phyloP scores from a whole-genome alignment of 2,329 filamentous ascomycete genomes.

The Macrophomina phaseolina region DNA sequence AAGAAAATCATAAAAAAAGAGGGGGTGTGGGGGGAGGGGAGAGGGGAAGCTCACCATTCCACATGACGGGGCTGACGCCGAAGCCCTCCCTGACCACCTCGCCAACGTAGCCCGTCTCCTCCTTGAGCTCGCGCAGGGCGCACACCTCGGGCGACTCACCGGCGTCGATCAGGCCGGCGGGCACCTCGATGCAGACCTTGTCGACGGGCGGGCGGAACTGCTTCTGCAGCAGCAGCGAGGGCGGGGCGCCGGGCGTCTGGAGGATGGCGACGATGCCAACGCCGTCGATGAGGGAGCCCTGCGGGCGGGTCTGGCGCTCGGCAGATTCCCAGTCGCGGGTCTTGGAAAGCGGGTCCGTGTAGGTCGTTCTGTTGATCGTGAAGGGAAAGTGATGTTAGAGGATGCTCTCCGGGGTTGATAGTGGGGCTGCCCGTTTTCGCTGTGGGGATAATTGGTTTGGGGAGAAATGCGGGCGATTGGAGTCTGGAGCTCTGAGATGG shows the following conservation, averaged over 20 bases:
- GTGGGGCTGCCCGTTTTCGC: not conserved
- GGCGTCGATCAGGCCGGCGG: constrained; percentile 66
- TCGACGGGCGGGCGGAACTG: constrained; percentile 68
- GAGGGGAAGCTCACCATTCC: constrained; percentile 43
- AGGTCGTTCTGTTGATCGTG: constrained; percentile 49
- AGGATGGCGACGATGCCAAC: constrained; percentile 76
- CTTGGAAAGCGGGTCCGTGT: constrained; percentile 66
- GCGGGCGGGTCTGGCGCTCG: constrained; percentile 71
- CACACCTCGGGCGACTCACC: constrained; percentile 63
- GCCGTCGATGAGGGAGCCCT: constrained; percentile 68
- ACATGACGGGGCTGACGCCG: constrained; percentile 49
- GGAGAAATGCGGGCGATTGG: not conserved
- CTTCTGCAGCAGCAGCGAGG: constrained; percentile 48
- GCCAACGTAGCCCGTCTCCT: constrained; percentile 70
- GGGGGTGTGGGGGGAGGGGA: too few relatives aligned
- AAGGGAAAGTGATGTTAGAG: not conserved
- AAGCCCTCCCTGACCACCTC: constrained; percentile 42
- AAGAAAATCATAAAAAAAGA: too few relatives aligned
- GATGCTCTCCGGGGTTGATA: too few relatives aligned
- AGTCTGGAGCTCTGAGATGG: not conserved
- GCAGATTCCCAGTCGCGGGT: constrained; percentile 73
- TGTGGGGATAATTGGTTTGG: not conserved
- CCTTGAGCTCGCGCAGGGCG: constrained; percentile 65
- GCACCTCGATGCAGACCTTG: constrained; percentile 66
- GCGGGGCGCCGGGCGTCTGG: constrained; percentile 41